A percentile compares a stretch with the other conserved stretches of the same genome.
Conservation (phyloP, 345 rosid species). For the Eucalyptus regnans region DNA sequence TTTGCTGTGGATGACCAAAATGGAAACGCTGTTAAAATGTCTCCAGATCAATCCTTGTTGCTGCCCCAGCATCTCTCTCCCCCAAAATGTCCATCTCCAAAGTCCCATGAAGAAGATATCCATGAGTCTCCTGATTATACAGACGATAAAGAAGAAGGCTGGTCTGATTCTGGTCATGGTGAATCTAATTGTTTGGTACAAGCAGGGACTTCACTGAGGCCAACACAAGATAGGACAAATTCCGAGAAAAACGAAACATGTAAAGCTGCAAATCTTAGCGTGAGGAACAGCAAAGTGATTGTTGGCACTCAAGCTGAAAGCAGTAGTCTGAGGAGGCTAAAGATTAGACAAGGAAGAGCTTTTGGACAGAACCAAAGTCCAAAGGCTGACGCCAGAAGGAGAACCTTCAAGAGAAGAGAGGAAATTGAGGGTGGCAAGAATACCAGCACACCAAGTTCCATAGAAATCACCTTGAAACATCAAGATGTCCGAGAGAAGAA, state of each 20-base stretch:
- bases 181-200: conserved; percentile 13
- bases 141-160: conserved; percentile 26
- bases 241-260: conserved; percentile 9
- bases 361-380: conserved; percentile 17
- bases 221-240: conserved; percentile 3
- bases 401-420: conserved; percentile 34
- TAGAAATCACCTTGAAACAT: conserved; percentile 54
- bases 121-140: conserved; percentile 14
- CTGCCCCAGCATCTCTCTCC: neutral
- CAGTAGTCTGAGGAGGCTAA: conserved; percentile 49
- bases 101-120: conserved; percentile 11
- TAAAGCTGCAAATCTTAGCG: conserved; percentile 28
- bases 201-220: conserved; percentile 5
- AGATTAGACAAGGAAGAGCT: conserved; percentile 46
- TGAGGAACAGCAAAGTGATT: conserved; percentile 55
- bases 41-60: conserved; percentile 1
- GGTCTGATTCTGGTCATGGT: conserved; percentile 14
- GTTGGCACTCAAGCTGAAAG: conserved; percentile 32
- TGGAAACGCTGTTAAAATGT: conserved; percentile 16
- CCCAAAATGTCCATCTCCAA: conserved; percentile 7
- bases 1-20: conserved; percentile 3
- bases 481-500: conserved; percentile 52
- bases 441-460: conserved; percentile 6
- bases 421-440: conserved; percentile 7
- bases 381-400: conserved; percentile 14